Evolutionary conservation across 2,329 filamentous ascomycete species (phyloP), one percentile per base, ranked within the genome.

Genomic region (Fusarium denticulatum): DNA sequence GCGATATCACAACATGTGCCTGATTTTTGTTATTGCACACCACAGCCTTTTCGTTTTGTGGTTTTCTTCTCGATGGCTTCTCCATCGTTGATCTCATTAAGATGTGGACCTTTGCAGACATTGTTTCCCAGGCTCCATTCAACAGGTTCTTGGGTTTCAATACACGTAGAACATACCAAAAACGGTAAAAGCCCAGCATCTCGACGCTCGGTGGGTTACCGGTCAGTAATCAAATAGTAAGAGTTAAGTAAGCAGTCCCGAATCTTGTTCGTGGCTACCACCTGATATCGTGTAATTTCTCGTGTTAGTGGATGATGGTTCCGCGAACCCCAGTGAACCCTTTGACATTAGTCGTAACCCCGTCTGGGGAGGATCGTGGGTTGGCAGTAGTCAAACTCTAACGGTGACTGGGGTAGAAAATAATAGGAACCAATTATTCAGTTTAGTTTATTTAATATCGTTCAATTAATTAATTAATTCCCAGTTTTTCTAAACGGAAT

Each of bases 171-270:
- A 37, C 28, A 24, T 20, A 28, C 58, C 28, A 30, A 61, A 57
- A 40, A 42, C 24, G 36, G 36, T 9, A 39, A 55, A 55, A 34
- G 14, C 11, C 39, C 50, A 45, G 52, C 20, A 24, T 43, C 20
- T 50, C 24, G 32, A 30, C 39, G 43, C 24, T 22, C 36, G 40
- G 43, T 26, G 24, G 36, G n/a, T 15, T 47, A 55, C 63, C 55
- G 46, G 30, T 32, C 47, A 34, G 64, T 49, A 32, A 55, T 53
- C 49, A 34, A 47, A 42, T 53, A 39, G 30, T 40, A 68, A 69
- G 24, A 45, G 28, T 69, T 40, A 63, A 69, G 66, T 56, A 68
- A 68, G 56, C 34, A 37, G 26, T 56, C 60, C 70, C 69, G 69
- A 43, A 28, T 66, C 55, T 61, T 73, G 59, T 42, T 73, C 64